Conservation (phyloP, 352 stramenopile genomes). For the Phytopythium litorale region DNA sequence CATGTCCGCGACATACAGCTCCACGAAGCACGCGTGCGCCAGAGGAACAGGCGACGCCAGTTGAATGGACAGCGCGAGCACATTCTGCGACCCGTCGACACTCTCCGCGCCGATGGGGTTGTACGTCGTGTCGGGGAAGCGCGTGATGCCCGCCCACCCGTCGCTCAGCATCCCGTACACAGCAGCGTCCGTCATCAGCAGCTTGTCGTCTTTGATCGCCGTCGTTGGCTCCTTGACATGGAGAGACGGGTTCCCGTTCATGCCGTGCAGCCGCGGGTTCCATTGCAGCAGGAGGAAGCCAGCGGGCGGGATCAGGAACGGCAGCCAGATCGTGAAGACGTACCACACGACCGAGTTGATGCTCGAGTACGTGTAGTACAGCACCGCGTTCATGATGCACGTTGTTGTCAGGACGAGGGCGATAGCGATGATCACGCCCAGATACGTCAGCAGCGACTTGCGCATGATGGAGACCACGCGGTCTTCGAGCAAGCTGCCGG, state of each 20-base stretch:
- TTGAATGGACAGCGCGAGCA: constrained; percentile 75
- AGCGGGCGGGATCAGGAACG: constrained; percentile 63
- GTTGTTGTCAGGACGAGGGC: constrained; percentile 58
- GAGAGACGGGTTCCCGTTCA: constrained; percentile 61
- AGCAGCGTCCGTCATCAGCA: constrained; percentile 18
- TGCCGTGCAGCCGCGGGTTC: constrained; percentile 73
- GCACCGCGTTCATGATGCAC: constrained; percentile 54
- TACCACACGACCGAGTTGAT: constrained; percentile 82
- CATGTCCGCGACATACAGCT: constrained; percentile 70
- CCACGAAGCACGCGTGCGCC: constrained; percentile 68
- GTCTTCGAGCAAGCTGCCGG: constrained; percentile 68
- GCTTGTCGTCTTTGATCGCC: constrained; percentile 45
- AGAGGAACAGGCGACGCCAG: constrained; percentile 57
- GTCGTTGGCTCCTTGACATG: constrained; percentile 38
- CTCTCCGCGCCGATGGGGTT: constrained; percentile 54
- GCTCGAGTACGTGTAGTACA: constrained; percentile 57
- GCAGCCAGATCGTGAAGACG: constrained; percentile 74
- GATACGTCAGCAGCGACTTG: constrained; percentile 75
- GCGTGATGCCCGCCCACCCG: constrained; percentile 61
- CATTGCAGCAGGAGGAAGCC: constrained; percentile 83
- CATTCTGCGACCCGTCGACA: constrained; percentile 55
- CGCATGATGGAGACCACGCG: constrained; percentile 71
- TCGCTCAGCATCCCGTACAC: constrained; percentile 48
- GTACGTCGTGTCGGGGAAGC: constrained; percentile 75
- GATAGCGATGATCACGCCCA: constrained; percentile 71